phyloP scores from a whole-genome alignment of 768 basidiomycete genomes.

The Podaxis pistillaris region DNA sequence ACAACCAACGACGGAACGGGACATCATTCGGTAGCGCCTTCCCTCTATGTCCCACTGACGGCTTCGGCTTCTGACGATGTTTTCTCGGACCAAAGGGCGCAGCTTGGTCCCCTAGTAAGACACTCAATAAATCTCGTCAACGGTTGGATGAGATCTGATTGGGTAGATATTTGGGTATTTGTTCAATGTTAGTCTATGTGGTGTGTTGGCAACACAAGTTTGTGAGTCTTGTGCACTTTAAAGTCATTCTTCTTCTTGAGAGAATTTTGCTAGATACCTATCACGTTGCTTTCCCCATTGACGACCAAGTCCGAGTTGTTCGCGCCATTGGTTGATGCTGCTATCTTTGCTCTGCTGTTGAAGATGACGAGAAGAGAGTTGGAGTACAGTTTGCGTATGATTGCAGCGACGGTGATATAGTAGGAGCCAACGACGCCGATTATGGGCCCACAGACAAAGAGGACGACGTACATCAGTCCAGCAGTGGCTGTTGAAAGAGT shows the following conservation, averaged over 20 bases:
- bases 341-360: slow-evolving; percentile 25
- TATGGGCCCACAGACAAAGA: slow-evolving; percentile 27
- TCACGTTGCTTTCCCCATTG: slow-evolving; percentile 29
- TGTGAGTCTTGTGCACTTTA: slow-evolving; percentile 21
- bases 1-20: not conserved
- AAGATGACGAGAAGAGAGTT: slow-evolving; percentile 32
- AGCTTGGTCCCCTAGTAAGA: slow-evolving; percentile 5
- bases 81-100: not conserved
- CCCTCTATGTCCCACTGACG: not conserved
- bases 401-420: slow-evolving; percentile 31
- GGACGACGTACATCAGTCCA: slow-evolving; percentile 26
- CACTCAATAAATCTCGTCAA: not conserved
- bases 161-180: slow-evolving; percentile 24
- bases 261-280: slow-evolving; percentile 26
- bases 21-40: not conserved
- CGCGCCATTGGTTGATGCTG: not conserved
- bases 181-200: slow-evolving; percentile 27
- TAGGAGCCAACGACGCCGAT: slow-evolving; percentile 26
- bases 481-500: slow-evolving; percentile 24
- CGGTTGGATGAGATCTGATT: not conserved
- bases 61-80: not conserved
- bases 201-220: slow-evolving; percentile 30
- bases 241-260: not conserved
- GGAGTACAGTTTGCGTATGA: slow-evolving; percentile 34
- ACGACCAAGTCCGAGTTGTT: slow-evolving; percentile 7